Percentiles rank a stretch among this genome's conserved stretches.
Conservation (phyloP, 306 rosid genomes). For the Cicer judaicum region DNA sequence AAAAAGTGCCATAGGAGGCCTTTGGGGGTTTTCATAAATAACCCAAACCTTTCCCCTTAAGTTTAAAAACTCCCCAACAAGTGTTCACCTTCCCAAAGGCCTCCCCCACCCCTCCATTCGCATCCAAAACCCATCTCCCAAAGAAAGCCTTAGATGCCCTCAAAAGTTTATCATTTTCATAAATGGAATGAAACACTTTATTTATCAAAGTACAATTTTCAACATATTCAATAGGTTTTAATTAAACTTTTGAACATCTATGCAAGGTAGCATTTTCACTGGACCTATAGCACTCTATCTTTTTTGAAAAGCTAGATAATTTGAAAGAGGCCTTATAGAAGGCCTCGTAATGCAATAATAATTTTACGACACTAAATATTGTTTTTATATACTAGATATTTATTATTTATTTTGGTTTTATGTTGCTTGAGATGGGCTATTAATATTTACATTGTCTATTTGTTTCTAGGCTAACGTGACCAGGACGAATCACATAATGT, state of each 20-base stretch:
- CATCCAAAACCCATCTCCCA: no score
- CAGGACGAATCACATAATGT: constrained; percentile 85
- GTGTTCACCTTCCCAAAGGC: no score
- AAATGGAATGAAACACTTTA: not conserved
- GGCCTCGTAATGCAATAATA: constrained; percentile 28
- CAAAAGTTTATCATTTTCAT: constrained; percentile 1
- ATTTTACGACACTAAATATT: constrained; percentile 26
- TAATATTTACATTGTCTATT: constrained; percentile 8
- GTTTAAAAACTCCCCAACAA: no score
- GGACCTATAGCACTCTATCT: not conserved
- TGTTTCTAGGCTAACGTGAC: constrained; percentile 80
- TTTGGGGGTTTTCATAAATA: no score
- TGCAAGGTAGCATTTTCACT: constrained; percentile 2
- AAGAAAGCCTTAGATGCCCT: not conserved
- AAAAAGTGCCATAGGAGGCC: no score
- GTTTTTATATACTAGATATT: constrained; percentile 14
- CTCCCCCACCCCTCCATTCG: no score
- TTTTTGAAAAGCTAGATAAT: constrained; percentile 22
- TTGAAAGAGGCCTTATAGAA: not conserved
- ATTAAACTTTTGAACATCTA: constrained; percentile 15
- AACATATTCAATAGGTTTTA: constrained; percentile 1
- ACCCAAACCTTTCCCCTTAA: no score
- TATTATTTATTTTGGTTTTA: constrained; percentile 23
- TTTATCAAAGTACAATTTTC: not conserved
- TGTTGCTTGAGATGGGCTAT: constrained; percentile 27